A percentile compares a stretch with the other conserved stretches of the same genome.
Conservation (phyloP, 257 asterid genomes). For the Solanum microdontum region DNA sequence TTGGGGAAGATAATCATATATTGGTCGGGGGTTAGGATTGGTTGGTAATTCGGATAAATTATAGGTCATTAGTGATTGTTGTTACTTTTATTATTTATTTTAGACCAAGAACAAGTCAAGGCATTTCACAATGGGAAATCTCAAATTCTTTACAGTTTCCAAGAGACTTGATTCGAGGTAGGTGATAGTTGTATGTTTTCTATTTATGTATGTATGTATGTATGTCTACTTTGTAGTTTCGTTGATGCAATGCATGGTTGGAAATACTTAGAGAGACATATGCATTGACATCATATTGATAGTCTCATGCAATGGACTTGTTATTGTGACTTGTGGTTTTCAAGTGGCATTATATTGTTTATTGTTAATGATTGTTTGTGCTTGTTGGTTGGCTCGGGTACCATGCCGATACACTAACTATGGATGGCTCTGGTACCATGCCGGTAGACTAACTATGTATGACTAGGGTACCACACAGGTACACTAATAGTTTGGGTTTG, state of each 20-base stretch:
- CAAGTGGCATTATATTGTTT: neutral
- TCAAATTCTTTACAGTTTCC: neutral
- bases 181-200: too few relatives aligned
- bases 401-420: neutral
- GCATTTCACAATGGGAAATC: neutral
- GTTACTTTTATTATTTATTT: too few relatives aligned
- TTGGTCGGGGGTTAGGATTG: neutral
- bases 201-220: neutral
- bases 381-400: neutral
- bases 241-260: neutral
- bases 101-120: neutral
- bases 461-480: neutral
- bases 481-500: neutral
- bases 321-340: neutral
- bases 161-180: neutral
- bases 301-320: too few relatives aligned
- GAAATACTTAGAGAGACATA: neutral
- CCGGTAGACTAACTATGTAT: neutral
- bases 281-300: neutral
- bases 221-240: neutral
- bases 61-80: neutral
- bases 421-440: neutral
- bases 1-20: too few relatives aligned
- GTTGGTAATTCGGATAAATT: neutral
- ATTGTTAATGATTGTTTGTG: neutral